Conservation (phyloP, 805 yeast genomes). For the Ogataea kodamae region DNA sequence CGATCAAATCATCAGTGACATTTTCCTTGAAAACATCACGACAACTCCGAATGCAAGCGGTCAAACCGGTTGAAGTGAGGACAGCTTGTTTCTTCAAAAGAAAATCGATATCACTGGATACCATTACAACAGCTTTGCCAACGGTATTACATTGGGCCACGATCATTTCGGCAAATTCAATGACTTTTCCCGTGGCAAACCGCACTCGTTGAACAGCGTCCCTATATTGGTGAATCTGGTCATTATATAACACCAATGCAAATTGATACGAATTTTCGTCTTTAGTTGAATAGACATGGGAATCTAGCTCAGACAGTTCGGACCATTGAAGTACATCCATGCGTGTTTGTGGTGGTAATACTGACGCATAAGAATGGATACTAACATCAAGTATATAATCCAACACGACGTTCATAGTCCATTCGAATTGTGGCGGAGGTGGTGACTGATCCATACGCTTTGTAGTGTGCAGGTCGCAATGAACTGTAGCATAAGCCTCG, state of each 20-base stretch:
- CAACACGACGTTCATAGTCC: slow-evolving; percentile 44
- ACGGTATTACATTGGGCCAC: slow-evolving; percentile 55
- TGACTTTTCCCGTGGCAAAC: slow-evolving; percentile 58
- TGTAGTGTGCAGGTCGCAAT: slow-evolving; percentile 42
- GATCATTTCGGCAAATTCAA: slow-evolving; percentile 69
- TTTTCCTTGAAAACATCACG: slow-evolving; percentile 77
- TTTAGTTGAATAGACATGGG: slow-evolving; percentile 41
- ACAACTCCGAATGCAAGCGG: slow-evolving; percentile 60
- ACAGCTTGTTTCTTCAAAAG: slow-evolving; percentile 53
- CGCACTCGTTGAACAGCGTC: slow-evolving; percentile 70
- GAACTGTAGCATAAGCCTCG: slow-evolving; percentile 67
- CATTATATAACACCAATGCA: slow-evolving; percentile 67
- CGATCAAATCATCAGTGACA: slow-evolving; percentile 66
- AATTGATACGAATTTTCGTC: slow-evolving; percentile 47
- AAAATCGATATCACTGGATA: slow-evolving; percentile 48
- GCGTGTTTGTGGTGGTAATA: slow-evolving; percentile 24
- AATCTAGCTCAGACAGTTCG: slow-evolving; percentile 27
- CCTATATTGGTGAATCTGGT: slow-evolving; percentile 68
- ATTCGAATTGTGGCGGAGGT: slow-evolving; percentile 38
- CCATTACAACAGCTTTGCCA: slow-evolving; percentile 69
- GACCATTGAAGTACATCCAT: slow-evolving; percentile 26
- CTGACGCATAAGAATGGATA: slow-evolving; percentile 44
- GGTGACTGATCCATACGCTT: slow-evolving; percentile 22
- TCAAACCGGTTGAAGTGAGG: slow-evolving; percentile 60
- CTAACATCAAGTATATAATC: slow-evolving; percentile 64